Conservation (phyloP, 495 filamentous ascomycete species). For the Margaritispora aquatica region DNA sequence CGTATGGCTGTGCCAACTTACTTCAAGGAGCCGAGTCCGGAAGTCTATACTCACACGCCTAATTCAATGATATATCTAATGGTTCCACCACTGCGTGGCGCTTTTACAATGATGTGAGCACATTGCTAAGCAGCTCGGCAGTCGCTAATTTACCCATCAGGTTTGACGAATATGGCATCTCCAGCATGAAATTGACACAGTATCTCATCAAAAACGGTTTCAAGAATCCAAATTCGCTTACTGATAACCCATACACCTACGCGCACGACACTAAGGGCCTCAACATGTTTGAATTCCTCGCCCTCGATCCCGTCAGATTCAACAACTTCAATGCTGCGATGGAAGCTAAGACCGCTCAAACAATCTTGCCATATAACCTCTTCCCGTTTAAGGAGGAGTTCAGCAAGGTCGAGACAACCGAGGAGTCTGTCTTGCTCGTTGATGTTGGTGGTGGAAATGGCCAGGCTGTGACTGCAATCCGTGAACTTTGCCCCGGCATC, state of each 20-base stretch:
- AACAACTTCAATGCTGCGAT: constrained; percentile 21
- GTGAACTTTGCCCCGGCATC: not conserved
- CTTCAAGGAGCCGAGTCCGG: constrained; percentile 10
- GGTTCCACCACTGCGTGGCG: constrained; percentile 5
- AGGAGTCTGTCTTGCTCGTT: constrained; percentile 20
- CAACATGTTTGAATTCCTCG: constrained; percentile 18
- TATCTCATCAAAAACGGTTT: constrained; percentile 18
- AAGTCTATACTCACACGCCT: constrained; percentile 21
- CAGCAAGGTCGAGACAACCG: constrained; percentile 10
- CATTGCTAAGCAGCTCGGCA: not conserved
- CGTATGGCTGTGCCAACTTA: constrained; percentile 1
- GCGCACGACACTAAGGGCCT: constrained; percentile 16
- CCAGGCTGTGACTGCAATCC: constrained; percentile 12
- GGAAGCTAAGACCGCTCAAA: constrained; percentile 11
- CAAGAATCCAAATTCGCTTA: constrained; percentile 12
- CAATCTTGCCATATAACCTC: constrained; percentile 6
- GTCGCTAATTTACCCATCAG: not conserved
- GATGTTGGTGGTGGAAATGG: constrained; percentile 24
- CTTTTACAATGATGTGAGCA: constrained; percentile 16
- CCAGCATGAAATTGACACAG: constrained; percentile 7
- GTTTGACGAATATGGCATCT: constrained; percentile 13
- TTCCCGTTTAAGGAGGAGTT: constrained; percentile 19
- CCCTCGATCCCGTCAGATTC: constrained; percentile 9
- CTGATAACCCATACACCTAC: constrained; percentile 20
- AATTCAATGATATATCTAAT: constrained; percentile 21